Percentiles rank a stretch among this genome's conserved stretches.
phyloP scores from a whole-genome alignment of 2,329 filamentous ascomycete species.

The Stachybotrys echinatus region DNA sequence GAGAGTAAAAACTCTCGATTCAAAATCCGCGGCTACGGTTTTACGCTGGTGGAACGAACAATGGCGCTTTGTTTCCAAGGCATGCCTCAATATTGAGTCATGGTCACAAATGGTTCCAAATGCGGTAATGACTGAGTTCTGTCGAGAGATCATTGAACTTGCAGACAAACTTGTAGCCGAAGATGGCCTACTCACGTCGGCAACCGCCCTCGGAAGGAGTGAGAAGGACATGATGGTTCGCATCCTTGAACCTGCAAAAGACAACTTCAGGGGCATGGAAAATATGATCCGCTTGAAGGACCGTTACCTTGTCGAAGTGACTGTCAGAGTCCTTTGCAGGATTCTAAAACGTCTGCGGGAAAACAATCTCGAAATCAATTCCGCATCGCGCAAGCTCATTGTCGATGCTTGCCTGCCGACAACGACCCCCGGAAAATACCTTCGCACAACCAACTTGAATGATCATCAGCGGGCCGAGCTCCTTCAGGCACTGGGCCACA shows the following conservation, averaged over 20 bases:
- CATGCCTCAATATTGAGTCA: constrained; percentile 75
- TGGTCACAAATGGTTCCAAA: constrained; percentile 80
- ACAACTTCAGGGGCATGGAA: constrained; percentile 62
- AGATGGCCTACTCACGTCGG: constrained; percentile 75
- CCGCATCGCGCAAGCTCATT: constrained; percentile 55
- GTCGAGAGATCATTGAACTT: constrained; percentile 90
- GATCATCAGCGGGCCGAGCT: constrained; percentile 82
- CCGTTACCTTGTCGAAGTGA: constrained; percentile 74
- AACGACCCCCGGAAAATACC: constrained; percentile 45
- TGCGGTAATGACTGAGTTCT: constrained; percentile 81
- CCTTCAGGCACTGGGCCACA: constrained; percentile 55
- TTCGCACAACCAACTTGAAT: constrained; percentile 72
- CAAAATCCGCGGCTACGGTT: constrained; percentile 59
- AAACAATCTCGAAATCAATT: constrained; percentile 65
- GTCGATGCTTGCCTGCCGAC: constrained; percentile 60
- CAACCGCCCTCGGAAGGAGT: constrained; percentile 32
- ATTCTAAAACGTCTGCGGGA: constrained; percentile 77
- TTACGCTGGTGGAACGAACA: constrained; percentile 77
- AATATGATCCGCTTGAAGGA: constrained; percentile 91
- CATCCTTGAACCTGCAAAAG: constrained; percentile 33
- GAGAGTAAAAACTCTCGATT: constrained; percentile 48
- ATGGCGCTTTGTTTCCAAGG: constrained; percentile 76
- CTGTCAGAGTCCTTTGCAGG: constrained; percentile 78
- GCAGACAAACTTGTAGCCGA: constrained; percentile 81
- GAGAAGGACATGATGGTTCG: constrained; percentile 33